These are phyloP conservation scores for Nadsonia fulvescens DNA, from an alignment of 805 yeast genomes.

Conservation along the genomic window DNA sequence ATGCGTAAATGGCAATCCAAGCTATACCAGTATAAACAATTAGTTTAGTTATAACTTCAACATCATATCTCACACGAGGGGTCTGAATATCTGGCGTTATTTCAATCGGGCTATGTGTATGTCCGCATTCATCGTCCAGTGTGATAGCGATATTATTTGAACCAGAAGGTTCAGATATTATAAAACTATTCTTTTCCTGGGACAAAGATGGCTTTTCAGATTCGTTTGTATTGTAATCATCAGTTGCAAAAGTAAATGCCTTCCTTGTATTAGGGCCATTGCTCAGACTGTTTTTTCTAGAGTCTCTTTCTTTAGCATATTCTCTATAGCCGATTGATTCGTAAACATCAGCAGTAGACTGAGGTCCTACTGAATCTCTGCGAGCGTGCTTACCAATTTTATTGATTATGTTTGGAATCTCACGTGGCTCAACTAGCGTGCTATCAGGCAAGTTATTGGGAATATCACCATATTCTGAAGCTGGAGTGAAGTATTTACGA, in stretches of 20 bases:
- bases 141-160: too few species aligned
- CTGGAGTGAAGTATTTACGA: conserved; percentile 21
- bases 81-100: too few species aligned
- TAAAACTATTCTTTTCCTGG: too few species aligned
- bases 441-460: conserved; percentile 20
- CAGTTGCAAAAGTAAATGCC: conserved; percentile 1
- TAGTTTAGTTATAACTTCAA: conserved; percentile 60
- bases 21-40: conserved; percentile 74
- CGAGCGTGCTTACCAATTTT: conserved; percentile 14
- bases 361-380: conserved; percentile 24
- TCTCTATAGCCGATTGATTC: conserved; percentile 20
- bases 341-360: conserved; percentile 24
- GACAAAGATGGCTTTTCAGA: too few species aligned
- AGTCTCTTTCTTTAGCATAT: conserved; percentile 12
- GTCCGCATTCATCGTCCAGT: neutral
- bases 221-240: neutral
- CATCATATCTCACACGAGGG: conserved; percentile 37
- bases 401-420: conserved; percentile 16
- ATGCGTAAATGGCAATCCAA: conserved; percentile 24
- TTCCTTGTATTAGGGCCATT: conserved; percentile 1
- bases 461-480: conserved; percentile 19
- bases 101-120: too few species aligned
- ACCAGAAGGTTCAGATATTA: too few species aligned
- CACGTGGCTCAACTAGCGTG: conserved; percentile 16
- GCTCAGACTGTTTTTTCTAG: conserved; percentile 2